Base-by-base conservation (phyloP, 2,329 filamentous ascomycete species). In the Aureobasidium pullulans region DNA sequence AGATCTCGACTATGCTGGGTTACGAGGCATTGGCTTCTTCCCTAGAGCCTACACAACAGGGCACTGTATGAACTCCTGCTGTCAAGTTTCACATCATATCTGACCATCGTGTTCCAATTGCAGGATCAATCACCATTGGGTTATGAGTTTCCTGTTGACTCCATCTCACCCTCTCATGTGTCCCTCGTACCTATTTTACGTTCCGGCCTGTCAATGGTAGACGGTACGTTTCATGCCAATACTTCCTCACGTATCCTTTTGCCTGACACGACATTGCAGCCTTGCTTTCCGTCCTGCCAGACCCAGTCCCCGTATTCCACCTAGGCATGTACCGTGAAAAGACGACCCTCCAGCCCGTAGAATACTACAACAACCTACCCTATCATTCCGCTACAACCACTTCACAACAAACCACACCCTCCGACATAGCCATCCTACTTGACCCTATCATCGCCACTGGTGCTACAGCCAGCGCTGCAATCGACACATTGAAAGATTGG, bases 281-380 rank as follows among this genome's bases (percentile, higher is more conserved):
- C 29, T 78, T 96, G 44, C 87, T 93, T 76, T 86, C 85, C 31
- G 81, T 97, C 67, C 89, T 97, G 61, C 92, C 93, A 16, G 71
- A 75, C 39, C 82, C 90, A 13, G 88, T 93, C 34, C 87, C 91
- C 6, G 84, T 96, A 64, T 91, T 97, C 77, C 93, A 97, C 72
- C 87, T 97, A 7, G 93, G 94, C 65, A 87, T 97, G 69, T 97
- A 93, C 80, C 90, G 92, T 70, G 92, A 96, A 72, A 90, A 88
- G 62, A 84, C 84, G 60, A 93, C 89, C 46, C 85, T 96, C 60
- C 85, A 90, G 68, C 90, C 92, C 3, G 92, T 96, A 61, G 92
- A 96, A 76, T 96, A 96, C 82, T 96, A 96, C 82, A 96, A 96
- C 80, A 96, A 96, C 75, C 85, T 96, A 19, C 91, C 91, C 37